Percentiles rank a stretch among this genome's conserved stretches.
phyloP scores from a whole-genome alignment of 768 basidiomycete genomes.

The Auricularia auricula-judae region DNA sequence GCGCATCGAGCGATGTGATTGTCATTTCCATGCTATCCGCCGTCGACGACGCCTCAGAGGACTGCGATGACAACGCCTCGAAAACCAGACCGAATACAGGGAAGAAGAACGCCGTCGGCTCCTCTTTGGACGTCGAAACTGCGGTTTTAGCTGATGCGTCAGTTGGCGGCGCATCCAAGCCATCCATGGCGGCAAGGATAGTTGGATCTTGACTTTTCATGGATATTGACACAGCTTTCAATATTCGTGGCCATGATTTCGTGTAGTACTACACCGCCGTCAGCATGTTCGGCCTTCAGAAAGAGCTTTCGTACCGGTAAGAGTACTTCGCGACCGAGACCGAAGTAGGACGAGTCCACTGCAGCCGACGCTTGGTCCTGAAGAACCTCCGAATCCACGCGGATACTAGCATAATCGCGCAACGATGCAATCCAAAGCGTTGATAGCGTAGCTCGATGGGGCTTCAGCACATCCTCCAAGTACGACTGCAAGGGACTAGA shows the following conservation, averaged over 20 bases:
- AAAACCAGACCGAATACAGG: constrained; percentile 89
- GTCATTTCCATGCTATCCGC: constrained; percentile 33
- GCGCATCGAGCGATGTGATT: constrained; percentile 58
- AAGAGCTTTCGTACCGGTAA: constrained; percentile 55
- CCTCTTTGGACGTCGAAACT: constrained; percentile 27
- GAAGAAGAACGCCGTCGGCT: constrained; percentile 77
- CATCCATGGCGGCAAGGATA: constrained; percentile 75
- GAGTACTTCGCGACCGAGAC: constrained; percentile 81
- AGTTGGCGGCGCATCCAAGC: constrained; percentile 33
- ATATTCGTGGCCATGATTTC: constrained; percentile 67
- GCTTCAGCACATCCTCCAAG: constrained; percentile 69
- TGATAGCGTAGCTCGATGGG: constrained; percentile 63
- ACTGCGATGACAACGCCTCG: constrained; percentile 65
- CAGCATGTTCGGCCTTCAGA: not conserved
- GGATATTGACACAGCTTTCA: constrained; percentile 73
- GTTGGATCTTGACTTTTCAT: constrained; percentile 62
- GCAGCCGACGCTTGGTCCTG: constrained; percentile 66
- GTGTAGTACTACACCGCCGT: constrained; percentile 62
- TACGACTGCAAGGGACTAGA: constrained; percentile 66
- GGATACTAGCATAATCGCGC: constrained; percentile 85
- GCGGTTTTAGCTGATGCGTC: constrained; percentile 10
- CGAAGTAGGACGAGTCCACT: constrained; percentile 74
- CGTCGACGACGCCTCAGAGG: constrained; percentile 42
- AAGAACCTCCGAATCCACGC: constrained; percentile 78
- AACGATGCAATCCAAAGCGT: constrained; percentile 82